Evolutionary conservation across 2,329 filamentous ascomycete species (phyloP).

Genomic region (Exserohilum rostratum): DNA sequence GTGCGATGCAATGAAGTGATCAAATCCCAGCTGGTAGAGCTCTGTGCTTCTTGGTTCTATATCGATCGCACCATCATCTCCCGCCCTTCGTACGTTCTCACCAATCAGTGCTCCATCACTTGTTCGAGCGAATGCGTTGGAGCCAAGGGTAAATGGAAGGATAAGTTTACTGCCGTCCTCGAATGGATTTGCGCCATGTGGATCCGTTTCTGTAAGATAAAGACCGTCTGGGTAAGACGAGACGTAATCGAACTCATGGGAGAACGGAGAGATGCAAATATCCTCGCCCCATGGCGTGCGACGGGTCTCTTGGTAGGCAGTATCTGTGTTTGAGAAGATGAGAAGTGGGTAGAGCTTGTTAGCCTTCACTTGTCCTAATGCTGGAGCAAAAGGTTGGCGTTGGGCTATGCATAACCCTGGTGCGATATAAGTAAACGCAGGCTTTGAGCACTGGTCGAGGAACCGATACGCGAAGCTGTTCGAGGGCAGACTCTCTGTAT

Average conservation of each 20-base stretch:
- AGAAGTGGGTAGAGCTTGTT: conserved; percentile 13
- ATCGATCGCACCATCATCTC: conserved; percentile 3
- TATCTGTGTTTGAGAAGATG: conserved; percentile 11
- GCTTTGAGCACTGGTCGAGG: neutral
- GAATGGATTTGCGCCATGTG: conserved; percentile 8
- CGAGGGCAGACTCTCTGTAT: conserved; percentile 3
- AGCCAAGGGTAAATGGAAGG: conserved; percentile 13
- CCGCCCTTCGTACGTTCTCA: conserved; percentile 7
- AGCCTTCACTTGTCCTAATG: conserved; percentile 1
- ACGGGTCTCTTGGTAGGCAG: neutral
- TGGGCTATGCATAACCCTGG: conserved; percentile 5
- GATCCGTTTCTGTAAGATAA: conserved; percentile 11
- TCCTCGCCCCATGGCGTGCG: conserved; percentile 12
- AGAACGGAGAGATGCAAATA: conserved; percentile 7
- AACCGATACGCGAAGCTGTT: conserved; percentile 9
- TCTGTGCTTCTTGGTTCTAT: conserved; percentile 4
- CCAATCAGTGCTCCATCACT: conserved; percentile 15
- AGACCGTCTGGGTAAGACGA: conserved; percentile 9
- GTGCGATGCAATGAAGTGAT: conserved; percentile 14
- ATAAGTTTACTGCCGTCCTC: conserved; percentile 16
- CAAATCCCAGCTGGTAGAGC: conserved; percentile 12
- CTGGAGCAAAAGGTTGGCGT: conserved; percentile 7
- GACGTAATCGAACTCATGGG: conserved; percentile 6
- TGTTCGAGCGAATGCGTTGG: conserved; percentile 14
- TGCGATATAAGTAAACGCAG: conserved; percentile 4